A percentile compares a stretch with the other conserved stretches of the same genome.
Evolutionary conservation across 257 asterid species (phyloP).

Genomic region (Rauvolfia tetraphylla): DNA sequence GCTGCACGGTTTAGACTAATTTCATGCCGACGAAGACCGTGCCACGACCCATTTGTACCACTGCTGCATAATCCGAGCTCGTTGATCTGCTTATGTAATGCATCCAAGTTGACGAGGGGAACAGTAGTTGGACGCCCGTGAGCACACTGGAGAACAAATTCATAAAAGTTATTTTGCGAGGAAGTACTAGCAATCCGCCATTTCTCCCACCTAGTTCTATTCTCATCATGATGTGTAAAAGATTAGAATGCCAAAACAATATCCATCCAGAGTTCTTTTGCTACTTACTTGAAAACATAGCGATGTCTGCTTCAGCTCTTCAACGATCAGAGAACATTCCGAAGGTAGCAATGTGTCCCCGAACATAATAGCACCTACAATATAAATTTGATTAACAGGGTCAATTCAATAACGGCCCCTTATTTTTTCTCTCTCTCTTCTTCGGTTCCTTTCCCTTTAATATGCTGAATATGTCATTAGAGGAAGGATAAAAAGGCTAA

Average conservation of each 20-base stretch:
- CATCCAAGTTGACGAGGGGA: conserved; percentile 68
- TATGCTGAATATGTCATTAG: neutral
- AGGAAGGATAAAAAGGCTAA: neutral
- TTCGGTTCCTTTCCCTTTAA: neutral
- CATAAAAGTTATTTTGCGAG: neutral
- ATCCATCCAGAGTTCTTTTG: neutral
- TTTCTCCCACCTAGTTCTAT: neutral
- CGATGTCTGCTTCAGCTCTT: conserved; percentile 84
- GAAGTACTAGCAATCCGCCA: neutral
- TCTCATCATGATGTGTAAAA: neutral
- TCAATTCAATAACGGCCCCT: neutral
- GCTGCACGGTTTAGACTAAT: conserved; percentile 51
- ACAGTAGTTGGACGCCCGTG: conserved; percentile 97
- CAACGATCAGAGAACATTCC: conserved; percentile 87
- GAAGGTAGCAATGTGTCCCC: conserved; percentile 87
- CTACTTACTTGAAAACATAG: conserved; percentile 87
- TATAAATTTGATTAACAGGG: neutral
- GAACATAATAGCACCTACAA: conserved; percentile 91
- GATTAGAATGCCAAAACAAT: neutral
- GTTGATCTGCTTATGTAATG: conserved; percentile 52
- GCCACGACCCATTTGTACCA: conserved; percentile 50
- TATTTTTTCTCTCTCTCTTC: neutral
- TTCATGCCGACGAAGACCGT: conserved; percentile 56
- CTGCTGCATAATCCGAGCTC: conserved; percentile 34
- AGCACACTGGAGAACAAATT: conserved; percentile 63